phyloP scores from a whole-genome alignment of 2,329 filamentous ascomycete genomes.

The Ophiocordyceps camponoti-leonardi region DNA sequence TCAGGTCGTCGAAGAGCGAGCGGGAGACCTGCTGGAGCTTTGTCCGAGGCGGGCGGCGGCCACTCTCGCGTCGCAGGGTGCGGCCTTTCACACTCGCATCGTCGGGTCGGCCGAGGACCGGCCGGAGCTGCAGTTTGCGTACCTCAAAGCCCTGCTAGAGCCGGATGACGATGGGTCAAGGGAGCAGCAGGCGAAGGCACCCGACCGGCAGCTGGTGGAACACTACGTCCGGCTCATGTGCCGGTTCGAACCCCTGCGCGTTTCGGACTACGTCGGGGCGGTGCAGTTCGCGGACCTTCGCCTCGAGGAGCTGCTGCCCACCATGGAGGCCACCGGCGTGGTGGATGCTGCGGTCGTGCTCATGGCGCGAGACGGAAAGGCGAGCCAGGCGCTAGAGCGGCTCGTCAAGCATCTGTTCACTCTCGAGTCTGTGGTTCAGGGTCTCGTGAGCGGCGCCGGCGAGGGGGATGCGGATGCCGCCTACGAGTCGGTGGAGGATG shows the following conservation, averaged over 20 bases:
- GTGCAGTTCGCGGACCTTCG: conserved; percentile 63
- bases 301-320: conserved; percentile 65
- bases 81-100: conserved; percentile 49
- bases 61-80: conserved; percentile 42
- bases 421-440: conserved; percentile 60
- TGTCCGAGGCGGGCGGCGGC: conserved; percentile 48
- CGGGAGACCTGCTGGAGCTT: conserved; percentile 48
- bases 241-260: conserved; percentile 61
- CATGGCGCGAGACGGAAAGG: conserved; percentile 74
- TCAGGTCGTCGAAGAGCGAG: conserved; percentile 45
- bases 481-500: conserved; percentile 53
- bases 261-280: conserved; percentile 66
- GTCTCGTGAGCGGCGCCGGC: conserved; percentile 46
- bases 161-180: conserved; percentile 19
- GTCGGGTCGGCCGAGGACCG: conserved; percentile 44
- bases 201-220: conserved; percentile 51
- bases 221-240: conserved; percentile 87
- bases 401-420: conserved; percentile 67
- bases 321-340: conserved; percentile 76
- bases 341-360: conserved; percentile 86
- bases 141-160: conserved; percentile 62
- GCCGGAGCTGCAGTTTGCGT: conserved; percentile 53
- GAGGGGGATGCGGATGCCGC: conserved; percentile 28
- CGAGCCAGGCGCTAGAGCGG: conserved; percentile 68
- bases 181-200: conserved; percentile 13